phyloP scores from a whole-genome alignment of 805 yeast genomes.

The Saturnispora mendoncae region DNA sequence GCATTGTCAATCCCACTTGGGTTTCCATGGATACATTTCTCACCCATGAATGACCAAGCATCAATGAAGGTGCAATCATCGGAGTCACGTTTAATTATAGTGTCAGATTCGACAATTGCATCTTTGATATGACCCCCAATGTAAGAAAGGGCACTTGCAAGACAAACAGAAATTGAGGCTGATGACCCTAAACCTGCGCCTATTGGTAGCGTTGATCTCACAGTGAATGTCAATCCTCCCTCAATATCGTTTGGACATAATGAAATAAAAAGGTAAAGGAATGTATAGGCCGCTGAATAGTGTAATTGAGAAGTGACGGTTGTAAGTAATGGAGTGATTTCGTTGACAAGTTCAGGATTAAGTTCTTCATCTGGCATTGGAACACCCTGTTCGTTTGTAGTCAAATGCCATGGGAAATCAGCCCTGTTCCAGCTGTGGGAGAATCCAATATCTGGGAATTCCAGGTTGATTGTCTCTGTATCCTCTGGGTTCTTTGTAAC shows the following conservation, averaged over 20 bases:
- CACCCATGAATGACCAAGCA: conserved; percentile 86
- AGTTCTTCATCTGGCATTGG: conserved; percentile 44
- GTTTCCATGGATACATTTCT: conserved; percentile 90
- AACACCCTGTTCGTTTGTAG: conserved; percentile 20
- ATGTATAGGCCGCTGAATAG: conserved; percentile 71
- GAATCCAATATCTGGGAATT: conserved; percentile 78
- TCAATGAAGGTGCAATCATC: conserved; percentile 57
- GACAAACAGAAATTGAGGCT: conserved; percentile 80
- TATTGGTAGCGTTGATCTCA: conserved; percentile 80
- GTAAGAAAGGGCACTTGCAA: conserved; percentile 63
- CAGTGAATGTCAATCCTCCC: conserved; percentile 48
- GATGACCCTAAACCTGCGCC: conserved; percentile 97
- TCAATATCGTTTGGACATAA: conserved; percentile 40
- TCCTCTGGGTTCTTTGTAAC: conserved; percentile 39
- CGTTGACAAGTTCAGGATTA: conserved; percentile 47
- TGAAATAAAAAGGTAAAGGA: conserved; percentile 64
- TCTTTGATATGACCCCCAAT: conserved; percentile 45
- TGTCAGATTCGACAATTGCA: conserved; percentile 31
- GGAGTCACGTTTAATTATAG: conserved; percentile 28
- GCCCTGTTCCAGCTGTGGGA: conserved; percentile 50
- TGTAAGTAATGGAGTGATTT: conserved; percentile 36
- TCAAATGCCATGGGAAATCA: conserved; percentile 54
- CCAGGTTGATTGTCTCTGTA: conserved; percentile 43
- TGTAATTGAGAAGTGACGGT: conserved; percentile 49
- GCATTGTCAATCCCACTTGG: conserved; percentile 97